Percentiles rank a stretch among this genome's conserved stretches.
Evolutionary conservation across 1,139 yeast genomes (phyloP).

Genomic region (Saccharomyces uvarum): DNA sequence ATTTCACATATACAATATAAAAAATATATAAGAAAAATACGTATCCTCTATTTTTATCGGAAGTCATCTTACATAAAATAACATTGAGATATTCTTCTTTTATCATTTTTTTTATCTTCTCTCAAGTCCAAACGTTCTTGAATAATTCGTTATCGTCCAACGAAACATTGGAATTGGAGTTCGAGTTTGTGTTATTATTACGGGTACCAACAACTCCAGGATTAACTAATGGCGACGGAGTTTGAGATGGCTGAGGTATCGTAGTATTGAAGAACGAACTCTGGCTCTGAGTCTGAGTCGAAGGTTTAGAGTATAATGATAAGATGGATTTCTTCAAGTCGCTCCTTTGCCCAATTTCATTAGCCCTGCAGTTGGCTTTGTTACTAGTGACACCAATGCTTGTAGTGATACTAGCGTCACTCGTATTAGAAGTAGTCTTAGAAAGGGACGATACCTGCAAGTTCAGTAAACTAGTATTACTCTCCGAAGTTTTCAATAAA

Average conservation of each 20-base stretch:
- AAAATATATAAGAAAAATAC: neutral
- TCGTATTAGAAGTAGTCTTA: constrained; percentile 1
- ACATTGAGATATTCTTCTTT: neutral
- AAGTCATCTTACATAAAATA: neutral
- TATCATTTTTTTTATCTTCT: neutral
- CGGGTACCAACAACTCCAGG: neutral
- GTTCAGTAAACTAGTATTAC: constrained; percentile 3
- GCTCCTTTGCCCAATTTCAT: constrained; percentile 45
- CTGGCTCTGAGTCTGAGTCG: constrained; percentile 4
- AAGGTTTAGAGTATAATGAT: constrained; percentile 75
- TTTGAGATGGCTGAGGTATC: neutral
- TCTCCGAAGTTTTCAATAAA: neutral
- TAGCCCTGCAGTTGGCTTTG: constrained; percentile 2
- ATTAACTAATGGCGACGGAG: neutral
- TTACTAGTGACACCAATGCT: constrained; percentile 1
- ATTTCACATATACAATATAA: neutral
- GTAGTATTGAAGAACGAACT: neutral
- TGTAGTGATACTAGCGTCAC: constrained; percentile 7
- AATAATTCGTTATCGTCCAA: constrained; percentile 24
- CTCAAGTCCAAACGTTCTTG: constrained; percentile 23
- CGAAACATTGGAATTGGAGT: constrained; percentile 14
- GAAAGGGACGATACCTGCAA: constrained; percentile 3
- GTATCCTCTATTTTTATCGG: neutral
- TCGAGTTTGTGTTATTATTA: constrained; percentile 6
- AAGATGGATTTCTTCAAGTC: constrained; percentile 86